phyloP scores from a whole-genome alignment of 768 basidiomycete genomes.

The Basidioascus undulatus region DNA sequence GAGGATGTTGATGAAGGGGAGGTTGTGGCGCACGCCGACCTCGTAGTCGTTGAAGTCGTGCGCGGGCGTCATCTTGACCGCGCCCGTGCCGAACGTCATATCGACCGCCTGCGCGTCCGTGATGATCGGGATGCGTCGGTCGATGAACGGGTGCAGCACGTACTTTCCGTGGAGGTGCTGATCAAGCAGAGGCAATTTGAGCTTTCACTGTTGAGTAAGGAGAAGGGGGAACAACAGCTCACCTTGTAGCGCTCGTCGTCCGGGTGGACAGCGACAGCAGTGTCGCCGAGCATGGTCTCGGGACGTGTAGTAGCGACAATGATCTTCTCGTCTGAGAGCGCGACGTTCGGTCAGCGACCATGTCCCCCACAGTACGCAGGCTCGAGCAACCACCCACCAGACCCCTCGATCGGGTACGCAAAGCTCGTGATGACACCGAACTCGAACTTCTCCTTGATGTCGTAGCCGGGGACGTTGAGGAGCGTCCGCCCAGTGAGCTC shows the following conservation, averaged over 20 bases:
- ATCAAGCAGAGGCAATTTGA: no score
- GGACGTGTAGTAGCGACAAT: constrained; percentile 92
- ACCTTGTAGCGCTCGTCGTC: constrained; percentile 73
- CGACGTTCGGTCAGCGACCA: no score
- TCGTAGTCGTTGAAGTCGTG: constrained; percentile 96
- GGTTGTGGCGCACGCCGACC: constrained; percentile 60
- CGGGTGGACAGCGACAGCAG: constrained; percentile 87
- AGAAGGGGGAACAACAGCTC: constrained; percentile 1
- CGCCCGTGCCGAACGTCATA: constrained; percentile 90
- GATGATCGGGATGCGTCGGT: constrained; percentile 67
- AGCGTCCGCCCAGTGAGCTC: constrained; percentile 62
- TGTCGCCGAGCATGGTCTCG: constrained; percentile 96
- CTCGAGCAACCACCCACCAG: constrained; percentile 26
- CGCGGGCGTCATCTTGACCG: constrained; percentile 95
- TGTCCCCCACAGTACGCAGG: no score
- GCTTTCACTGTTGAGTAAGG: not conserved
- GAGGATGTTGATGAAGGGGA: constrained; percentile 79
- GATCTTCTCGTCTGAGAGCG: constrained; percentile 48
- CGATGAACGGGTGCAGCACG: constrained; percentile 62
- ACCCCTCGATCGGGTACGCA: constrained; percentile 69
- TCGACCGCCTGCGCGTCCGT: constrained; percentile 64
- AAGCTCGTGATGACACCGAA: constrained; percentile 95
- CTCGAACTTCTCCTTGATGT: constrained; percentile 81
- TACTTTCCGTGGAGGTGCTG: constrained; percentile 87
- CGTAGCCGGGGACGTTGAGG: constrained; percentile 80